Evolutionary conservation across 129 eudicot genomes (phyloP), one percentile per base, ranked within the genome.

Genomic region (Scalesia atractyloides): DNA sequence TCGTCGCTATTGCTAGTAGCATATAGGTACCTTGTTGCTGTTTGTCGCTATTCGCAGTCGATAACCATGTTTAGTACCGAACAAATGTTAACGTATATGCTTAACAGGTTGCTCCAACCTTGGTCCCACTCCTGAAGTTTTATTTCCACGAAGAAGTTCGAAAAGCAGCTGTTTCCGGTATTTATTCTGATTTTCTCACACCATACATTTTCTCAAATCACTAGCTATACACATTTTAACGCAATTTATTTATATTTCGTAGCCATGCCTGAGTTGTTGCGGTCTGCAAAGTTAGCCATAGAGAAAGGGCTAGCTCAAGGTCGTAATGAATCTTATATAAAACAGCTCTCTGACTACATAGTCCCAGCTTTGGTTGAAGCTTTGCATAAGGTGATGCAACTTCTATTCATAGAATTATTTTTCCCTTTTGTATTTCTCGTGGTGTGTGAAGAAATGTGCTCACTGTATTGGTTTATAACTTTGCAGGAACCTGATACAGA

Each of bases 101-200:
- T 41, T 17, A 47, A n/a, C 84, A 95, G 99, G 97, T 95, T 78
- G 99, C 99, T 18, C 99, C 99, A 66, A 95, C 85, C 16, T 76
- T 95, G 81, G 99, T 95, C 69, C 99, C 99, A n/a, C 97, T 95
- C 46, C 86, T 95, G 50, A 95, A 95, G 65, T 95, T 95, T 72
- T 95, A 95, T 77, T 95, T 95, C 68, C 99, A 95, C 70, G 99
- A 95, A 75, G 99, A 95, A 86, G 99, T 95, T 50, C 81, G 99
- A 76, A 91, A 87, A 81, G 99, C 99, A 54, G 97, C 99, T 64
- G 99, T 95, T 82, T 88, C 99, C 72, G 99, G 99, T 95, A 69
- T 43, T 33, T 60, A 10, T 5, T n/a, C 68, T 57, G 18, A 9
- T 56, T 33, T 76, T 17, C 66, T 22, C 9, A 9, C 5, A 16